Percentiles rank a stretch among this genome's conserved stretches.
phyloP scores from a whole-genome alignment of 1,284 basidiomycete species.

The Taiwanofungus camphoratus region DNA sequence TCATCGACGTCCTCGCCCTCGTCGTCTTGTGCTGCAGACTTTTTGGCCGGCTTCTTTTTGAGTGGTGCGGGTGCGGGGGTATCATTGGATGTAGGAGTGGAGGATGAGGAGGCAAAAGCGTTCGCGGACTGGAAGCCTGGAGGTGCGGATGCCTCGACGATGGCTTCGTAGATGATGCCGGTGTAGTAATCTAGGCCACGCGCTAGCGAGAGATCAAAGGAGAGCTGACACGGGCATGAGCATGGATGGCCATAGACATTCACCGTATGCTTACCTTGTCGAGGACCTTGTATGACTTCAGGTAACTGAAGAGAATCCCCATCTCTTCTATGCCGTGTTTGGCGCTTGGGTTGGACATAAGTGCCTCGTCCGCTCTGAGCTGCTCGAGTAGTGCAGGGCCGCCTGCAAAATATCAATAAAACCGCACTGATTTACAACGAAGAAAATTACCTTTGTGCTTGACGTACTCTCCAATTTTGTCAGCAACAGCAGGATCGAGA shows the following conservation, averaged over 20 bases:
- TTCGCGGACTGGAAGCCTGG: slow-evolving; percentile 64
- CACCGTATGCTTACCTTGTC: slow-evolving; percentile 50
- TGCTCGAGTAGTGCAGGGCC: slow-evolving; percentile 75
- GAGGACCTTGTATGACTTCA: slow-evolving; percentile 78
- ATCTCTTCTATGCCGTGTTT: slow-evolving; percentile 91
- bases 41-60: slow-evolving; percentile 51
- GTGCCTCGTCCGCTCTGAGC: slow-evolving; percentile 61
- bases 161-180: slow-evolving; percentile 97
- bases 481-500: slow-evolving; percentile 77
- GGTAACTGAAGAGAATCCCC: slow-evolving; percentile 79
- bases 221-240: slow-evolving; percentile 51
- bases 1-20: slow-evolving; percentile 92
- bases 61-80: slow-evolving; percentile 25
- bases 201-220: slow-evolving; percentile 94
- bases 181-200: slow-evolving; percentile 99
- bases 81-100: slow-evolving; percentile 25
- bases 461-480: slow-evolving; percentile 96
- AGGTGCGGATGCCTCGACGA: slow-evolving; percentile 90
- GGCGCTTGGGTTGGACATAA: slow-evolving; percentile 72
- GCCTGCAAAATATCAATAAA: slow-evolving; percentile 51
- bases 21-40: slow-evolving; percentile 38
- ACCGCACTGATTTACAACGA: neutral
- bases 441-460: slow-evolving; percentile 74
- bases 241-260: slow-evolving; percentile 3
- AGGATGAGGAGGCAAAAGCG: slow-evolving; percentile 38